Evolutionary conservation across 768 basidiomycete genomes (phyloP), one percentile per base, ranked within the genome.

Genomic region (Amanita pallidorosea): DNA sequence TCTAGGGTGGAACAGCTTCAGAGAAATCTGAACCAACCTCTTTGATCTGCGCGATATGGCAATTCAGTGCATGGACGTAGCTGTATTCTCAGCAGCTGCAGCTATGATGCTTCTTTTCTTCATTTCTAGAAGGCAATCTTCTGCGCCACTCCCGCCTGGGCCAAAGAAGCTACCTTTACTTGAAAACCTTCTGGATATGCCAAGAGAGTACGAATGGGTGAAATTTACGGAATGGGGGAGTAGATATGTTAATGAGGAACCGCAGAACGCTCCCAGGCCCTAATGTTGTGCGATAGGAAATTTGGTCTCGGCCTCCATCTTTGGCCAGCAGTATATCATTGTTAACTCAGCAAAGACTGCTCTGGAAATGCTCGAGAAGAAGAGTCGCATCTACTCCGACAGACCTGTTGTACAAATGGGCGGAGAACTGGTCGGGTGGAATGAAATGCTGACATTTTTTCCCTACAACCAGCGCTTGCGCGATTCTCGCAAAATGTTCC

Each of bases 331-430:
- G 22, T 66, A 75, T 35, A 45, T 79, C 22, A 58, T 79, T 50
- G 29, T 79, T 23, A 79, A 76, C 58, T 68, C 66, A 0, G 56
- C 54, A 6, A 57, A 69, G 17, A 49, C 57, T 1, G 76, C 76
- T 4, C 56, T 66, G n/a, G 72, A 77, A 25, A 64, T 79, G 63
- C 70, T 80, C n/a, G 72, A 79, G 33, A 73, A 71, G 54, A 75
- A 72, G 52, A 73, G 79, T 29, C 62, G 69, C n/a, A 69, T 72
- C 33, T 80, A 80, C 56, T 81, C 80, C 12, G 77, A 80, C 58
- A 67, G 80, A 31, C 76, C 80, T 0, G 49, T 65, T 18, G 56
- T 69, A 35, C 63, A 63, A 29, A 71, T 74, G 68, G 66, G 67
- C 8, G 70, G 68, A 6, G 69, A 71, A 34, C 63, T 77, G 13